phyloP scores from a whole-genome alignment of 2,329 filamentous ascomycete species.

The Penicillium frequentans region DNA sequence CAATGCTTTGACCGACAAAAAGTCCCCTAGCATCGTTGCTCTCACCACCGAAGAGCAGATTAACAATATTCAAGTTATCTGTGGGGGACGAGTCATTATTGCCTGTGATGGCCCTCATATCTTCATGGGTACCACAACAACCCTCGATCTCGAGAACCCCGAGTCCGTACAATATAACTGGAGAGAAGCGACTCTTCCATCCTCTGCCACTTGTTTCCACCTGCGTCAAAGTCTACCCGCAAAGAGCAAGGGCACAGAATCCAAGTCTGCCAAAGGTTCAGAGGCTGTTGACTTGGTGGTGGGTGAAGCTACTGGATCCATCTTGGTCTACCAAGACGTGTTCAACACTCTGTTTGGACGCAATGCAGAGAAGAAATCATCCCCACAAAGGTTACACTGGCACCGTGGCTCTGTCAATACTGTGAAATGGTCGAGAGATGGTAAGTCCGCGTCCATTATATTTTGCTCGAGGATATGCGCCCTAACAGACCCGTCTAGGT shows the following conservation, averaged over 20 bases:
- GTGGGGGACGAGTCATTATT: constrained; percentile 36
- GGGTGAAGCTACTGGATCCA: constrained; percentile 72
- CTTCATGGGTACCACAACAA: constrained; percentile 58
- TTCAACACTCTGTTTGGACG: constrained; percentile 40
- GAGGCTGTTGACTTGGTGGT: constrained; percentile 70
- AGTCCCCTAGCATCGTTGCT: constrained; percentile 22
- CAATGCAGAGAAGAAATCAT: constrained; percentile 32
- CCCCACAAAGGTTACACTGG: constrained; percentile 79
- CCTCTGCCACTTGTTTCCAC: constrained; percentile 68
- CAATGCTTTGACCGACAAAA: constrained; percentile 20
- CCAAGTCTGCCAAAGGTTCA: constrained; percentile 26
- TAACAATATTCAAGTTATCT: constrained; percentile 29
- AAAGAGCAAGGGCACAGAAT: constrained; percentile 20
- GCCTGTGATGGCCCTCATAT: constrained; percentile 48
- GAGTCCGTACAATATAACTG: constrained; percentile 51
- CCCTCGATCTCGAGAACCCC: constrained; percentile 31
- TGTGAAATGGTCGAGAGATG: constrained; percentile 89
- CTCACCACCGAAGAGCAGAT: constrained; percentile 32
- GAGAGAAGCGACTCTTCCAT: constrained; percentile 56
- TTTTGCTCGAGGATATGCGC: background rate
- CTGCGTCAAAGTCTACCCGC: constrained; percentile 46
- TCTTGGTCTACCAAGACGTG: constrained; percentile 80
- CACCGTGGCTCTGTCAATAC: constrained; percentile 80
- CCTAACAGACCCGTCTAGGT: constrained; percentile 51
- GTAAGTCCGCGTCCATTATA: constrained; percentile 47